Evolutionary conservation across 2,329 filamentous ascomycete species (phyloP).

Genomic region (Penicillium psychrosexuale): DNA sequence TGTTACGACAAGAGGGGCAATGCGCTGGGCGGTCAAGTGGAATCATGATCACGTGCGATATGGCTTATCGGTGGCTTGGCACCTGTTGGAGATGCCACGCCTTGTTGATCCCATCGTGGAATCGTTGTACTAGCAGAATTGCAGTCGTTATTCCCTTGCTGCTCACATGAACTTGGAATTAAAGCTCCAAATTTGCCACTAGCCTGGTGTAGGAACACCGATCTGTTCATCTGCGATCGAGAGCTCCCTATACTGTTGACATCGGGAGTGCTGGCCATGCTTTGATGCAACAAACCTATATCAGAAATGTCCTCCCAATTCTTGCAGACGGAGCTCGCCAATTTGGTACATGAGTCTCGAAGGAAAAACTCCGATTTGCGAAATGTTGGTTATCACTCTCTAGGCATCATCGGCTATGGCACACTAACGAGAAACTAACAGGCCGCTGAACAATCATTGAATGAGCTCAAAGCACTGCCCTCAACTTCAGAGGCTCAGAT

Average conservation of each 20-base stretch:
- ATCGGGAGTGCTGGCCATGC: slow-evolving; percentile 28
- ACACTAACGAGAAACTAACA: slow-evolving; percentile 40
- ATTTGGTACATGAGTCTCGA: slow-evolving; percentile 92
- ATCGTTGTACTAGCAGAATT: slow-evolving; percentile 7
- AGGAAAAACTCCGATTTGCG: slow-evolving; percentile 87
- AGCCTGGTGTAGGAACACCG: background rate
- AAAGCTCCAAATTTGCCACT: background rate
- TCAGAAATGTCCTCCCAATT: slow-evolving; percentile 84
- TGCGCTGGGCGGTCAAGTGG: slow-evolving; percentile 10
- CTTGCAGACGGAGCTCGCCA: slow-evolving; percentile 80
- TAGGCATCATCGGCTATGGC: slow-evolving; percentile 6
- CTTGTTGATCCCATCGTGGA: slow-evolving; percentile 18
- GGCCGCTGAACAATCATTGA: slow-evolving; percentile 90
- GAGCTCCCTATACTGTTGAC: slow-evolving; percentile 13
- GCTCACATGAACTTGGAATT: background rate
- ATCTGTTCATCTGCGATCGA: background rate
- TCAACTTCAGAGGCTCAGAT: slow-evolving; percentile 73
- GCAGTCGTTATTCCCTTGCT: background rate
- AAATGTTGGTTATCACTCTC: slow-evolving; percentile 49
- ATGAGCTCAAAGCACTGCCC: slow-evolving; percentile 76
- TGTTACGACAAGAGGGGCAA: slow-evolving; percentile 20
- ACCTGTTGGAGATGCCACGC: slow-evolving; percentile 23
- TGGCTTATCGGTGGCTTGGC: slow-evolving; percentile 24
- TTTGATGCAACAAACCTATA: slow-evolving; percentile 23
- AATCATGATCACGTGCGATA: slow-evolving; percentile 24